These are phyloP conservation scores for Nicotiana obtusifolia DNA, from an alignment of 257 asterid species.

Conservation along the genomic window DNA sequence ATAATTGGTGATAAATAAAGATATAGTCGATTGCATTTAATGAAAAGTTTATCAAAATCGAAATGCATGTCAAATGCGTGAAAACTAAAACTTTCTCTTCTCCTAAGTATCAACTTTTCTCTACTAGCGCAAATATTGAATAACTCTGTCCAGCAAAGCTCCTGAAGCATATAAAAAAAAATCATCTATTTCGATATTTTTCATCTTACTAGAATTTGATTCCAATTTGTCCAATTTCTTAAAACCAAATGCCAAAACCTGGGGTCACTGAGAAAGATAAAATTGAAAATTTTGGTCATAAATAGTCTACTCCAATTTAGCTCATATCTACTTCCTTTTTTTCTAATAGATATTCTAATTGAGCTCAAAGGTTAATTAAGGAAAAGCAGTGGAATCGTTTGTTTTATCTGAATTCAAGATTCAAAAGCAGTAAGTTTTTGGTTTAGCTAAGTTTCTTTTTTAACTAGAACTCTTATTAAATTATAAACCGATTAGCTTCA, in stretches of 20 bases:
- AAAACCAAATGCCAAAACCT: too few species aligned
- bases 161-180: not conserved
- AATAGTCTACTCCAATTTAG: not conserved
- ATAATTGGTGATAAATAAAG: conserved; percentile 5
- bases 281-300: not conserved
- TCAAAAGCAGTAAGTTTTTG: not conserved
- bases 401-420: not conserved
- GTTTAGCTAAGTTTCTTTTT: not conserved
- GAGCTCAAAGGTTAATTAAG: not conserved
- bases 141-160: not conserved
- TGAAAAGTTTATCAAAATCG: not conserved
- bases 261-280: too few species aligned
- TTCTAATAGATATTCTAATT: not conserved
- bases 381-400: not conserved
- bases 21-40: not conserved
- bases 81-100: not conserved
- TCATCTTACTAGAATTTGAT: too few species aligned
- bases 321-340: not conserved
- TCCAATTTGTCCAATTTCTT: not conserved
- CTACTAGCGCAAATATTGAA: not conserved
- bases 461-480: not conserved
- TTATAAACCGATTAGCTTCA: not conserved
- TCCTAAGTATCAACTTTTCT: too few species aligned
- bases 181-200: too few species aligned
- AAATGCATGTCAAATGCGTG: conserved; percentile 7